Percentiles rank a stretch among this genome's conserved stretches.
Evolutionary conservation across 345 rosid genomes (phyloP).

Genomic region (Populus ilicifolia): DNA sequence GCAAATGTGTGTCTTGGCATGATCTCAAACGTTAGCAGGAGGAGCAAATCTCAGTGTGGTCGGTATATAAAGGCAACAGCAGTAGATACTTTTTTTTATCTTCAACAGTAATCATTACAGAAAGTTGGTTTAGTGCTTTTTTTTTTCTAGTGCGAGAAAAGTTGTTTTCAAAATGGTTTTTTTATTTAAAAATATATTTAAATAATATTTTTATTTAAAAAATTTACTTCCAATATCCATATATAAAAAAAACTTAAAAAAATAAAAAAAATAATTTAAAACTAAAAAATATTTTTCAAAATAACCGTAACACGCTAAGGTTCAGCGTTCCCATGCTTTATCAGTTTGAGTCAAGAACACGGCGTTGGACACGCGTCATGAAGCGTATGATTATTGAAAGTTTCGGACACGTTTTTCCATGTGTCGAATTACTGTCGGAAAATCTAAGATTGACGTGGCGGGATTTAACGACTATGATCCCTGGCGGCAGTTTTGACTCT

Average conservation of each 20-base stretch:
- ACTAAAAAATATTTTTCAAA: too few species aligned
- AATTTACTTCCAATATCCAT: too few species aligned
- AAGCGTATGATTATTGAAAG: not conserved
- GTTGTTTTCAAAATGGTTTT: too few species aligned
- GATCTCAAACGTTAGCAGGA: not conserved
- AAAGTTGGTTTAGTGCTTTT: not conserved
- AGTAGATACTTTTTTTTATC: not conserved
- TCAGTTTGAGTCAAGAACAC: not conserved
- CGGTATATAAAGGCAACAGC: not conserved
- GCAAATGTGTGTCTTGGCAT: not conserved
- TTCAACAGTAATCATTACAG: not conserved
- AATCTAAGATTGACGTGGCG: not conserved
- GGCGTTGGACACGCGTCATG: not conserved
- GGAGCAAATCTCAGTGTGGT: not conserved
- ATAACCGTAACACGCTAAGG: too few species aligned
- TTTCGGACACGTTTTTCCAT: not conserved
- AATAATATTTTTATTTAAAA: too few species aligned
- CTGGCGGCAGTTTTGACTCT: not conserved
- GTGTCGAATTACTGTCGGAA: not conserved
- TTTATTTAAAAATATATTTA: too few species aligned
- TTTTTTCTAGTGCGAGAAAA: too few species aligned
- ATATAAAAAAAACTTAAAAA: too few species aligned
- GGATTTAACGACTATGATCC: not conserved
- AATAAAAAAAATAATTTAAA: too few species aligned
- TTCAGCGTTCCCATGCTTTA: not conserved